Base-by-base conservation (phyloP, 495 filamentous ascomycete genomes). In the Gamarada debralockiae region DNA sequence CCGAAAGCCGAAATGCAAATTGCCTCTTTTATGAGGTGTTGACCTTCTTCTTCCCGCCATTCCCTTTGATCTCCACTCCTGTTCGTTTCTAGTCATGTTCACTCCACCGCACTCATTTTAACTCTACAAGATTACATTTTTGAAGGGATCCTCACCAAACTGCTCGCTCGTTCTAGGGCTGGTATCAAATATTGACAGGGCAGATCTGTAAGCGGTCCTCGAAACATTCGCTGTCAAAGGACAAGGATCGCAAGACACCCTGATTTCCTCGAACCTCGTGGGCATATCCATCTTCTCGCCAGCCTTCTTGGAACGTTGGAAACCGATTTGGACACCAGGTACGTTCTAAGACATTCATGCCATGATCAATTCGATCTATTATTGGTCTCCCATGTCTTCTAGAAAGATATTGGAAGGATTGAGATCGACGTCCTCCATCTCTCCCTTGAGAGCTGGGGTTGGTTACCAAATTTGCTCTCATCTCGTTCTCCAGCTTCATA, bases 191-290 rank as follows among this genome's bases (percentile, higher is more conserved):
- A 4, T 10, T 29, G 27, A 29, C 27, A 41, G 48, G 48, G 23
- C 23, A 22, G 14, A 23, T 17, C 40, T 13, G 3, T 22, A 2
- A 41, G 13, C 38, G 34, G 22, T 9, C 29, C 18, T 42, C 55
- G 49, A 57, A 57, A 57, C 55, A 40, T 43, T 44, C 37, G 29
- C 36, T 44, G 55, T 57, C 49, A 52, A 57, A 48, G 49, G 33
- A 57, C 55, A 45, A 49, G 55, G 49, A 49, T 57, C 25, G 40
- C 55, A 41, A 50, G 48, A 52, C 48, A 53, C 3, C 37, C 25
- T 24, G 13, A 10, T 46, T 25, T 33, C 23, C 46, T 22, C 33
- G 38, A 17, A 12, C 3, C 13, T 21, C 24, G 38, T 34, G 40
- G 39, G n/a, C n/a, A n/a, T n/a, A n/a, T n/a, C 0, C 20, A 43